These are phyloP conservation scores for Pleodorina starrii DNA, from an alignment of 139 green algal species.

Conservation along the genomic window DNA sequence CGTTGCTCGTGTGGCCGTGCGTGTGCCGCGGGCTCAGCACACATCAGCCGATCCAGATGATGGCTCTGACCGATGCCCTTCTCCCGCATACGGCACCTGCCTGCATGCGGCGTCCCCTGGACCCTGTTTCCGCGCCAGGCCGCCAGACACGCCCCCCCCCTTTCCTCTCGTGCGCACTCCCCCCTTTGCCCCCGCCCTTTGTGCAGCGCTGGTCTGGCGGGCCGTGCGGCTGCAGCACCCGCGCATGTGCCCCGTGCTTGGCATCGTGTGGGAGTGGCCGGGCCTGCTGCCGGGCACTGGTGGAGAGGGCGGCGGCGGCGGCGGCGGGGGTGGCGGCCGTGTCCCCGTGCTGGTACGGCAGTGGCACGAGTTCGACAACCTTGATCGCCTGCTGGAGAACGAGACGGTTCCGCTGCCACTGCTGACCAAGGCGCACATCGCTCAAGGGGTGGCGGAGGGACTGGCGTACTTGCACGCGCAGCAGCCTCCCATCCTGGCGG, in stretches of 20 bases:
- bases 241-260: conserved; percentile 28
- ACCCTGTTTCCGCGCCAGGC: too few species aligned
- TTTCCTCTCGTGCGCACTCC: too few species aligned
- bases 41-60: too few species aligned
- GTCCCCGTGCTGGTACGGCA: conserved; percentile 20
- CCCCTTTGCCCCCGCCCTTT: too few species aligned
- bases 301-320: too few species aligned
- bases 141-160: too few species aligned
- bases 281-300: too few species aligned
- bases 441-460: neutral
- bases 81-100: too few species aligned
- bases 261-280: conserved; percentile 49
- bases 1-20: too few species aligned
- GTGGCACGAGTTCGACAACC: conserved; percentile 36
- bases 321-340: neutral
- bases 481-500: conserved; percentile 3
- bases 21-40: too few species aligned
- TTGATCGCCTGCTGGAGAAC: conserved; percentile 34
- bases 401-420: conserved; percentile 37
- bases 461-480: conserved; percentile 41
- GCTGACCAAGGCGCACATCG: conserved; percentile 15
- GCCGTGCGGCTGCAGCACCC: conserved; percentile 43
- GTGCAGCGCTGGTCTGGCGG: conserved; percentile 35
- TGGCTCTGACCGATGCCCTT: too few species aligned
- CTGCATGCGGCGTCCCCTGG: too few species aligned